Conservation (phyloP, 2,329 filamentous ascomycete species). For the Coniochaeta sp. region DNA sequence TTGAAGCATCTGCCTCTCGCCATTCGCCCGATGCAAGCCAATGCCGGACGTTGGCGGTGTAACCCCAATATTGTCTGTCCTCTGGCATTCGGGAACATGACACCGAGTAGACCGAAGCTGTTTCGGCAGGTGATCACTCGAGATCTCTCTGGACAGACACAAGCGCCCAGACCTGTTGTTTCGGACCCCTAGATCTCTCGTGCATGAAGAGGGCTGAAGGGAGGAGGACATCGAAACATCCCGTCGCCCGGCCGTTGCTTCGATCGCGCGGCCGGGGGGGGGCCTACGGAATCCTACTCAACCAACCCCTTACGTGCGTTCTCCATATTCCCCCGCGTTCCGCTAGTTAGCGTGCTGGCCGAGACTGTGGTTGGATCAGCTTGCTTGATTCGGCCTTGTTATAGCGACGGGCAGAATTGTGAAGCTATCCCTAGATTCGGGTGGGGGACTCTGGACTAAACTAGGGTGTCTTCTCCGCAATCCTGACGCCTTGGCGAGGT, state of each 20-base stretch:
- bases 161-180: background rate
- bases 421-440: background rate
- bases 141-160: background rate
- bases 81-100: background rate
- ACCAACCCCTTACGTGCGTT: background rate
- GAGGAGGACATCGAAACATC: background rate
- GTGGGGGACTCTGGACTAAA: too few species aligned
- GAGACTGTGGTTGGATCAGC: background rate
- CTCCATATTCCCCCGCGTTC: conserved; percentile 1
- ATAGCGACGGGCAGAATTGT: background rate
- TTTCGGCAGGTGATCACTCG: background rate
- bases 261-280: too few species aligned
- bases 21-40: background rate
- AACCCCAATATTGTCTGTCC: too few species aligned
- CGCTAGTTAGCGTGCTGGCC: background rate
- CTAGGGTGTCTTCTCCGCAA: background rate
- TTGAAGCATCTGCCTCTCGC: background rate
- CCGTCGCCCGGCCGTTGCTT: background rate
- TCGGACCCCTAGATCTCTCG: too few species aligned
- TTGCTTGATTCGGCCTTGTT: background rate
- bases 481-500: background rate
- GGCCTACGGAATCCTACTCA: background rate
- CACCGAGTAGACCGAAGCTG: background rate
- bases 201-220: background rate
- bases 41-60: background rate